These are phyloP conservation scores for Pseudocercospora ulei DNA, from an alignment of 2,329 filamentous ascomycete genomes.

Conservation along the genomic window DNA sequence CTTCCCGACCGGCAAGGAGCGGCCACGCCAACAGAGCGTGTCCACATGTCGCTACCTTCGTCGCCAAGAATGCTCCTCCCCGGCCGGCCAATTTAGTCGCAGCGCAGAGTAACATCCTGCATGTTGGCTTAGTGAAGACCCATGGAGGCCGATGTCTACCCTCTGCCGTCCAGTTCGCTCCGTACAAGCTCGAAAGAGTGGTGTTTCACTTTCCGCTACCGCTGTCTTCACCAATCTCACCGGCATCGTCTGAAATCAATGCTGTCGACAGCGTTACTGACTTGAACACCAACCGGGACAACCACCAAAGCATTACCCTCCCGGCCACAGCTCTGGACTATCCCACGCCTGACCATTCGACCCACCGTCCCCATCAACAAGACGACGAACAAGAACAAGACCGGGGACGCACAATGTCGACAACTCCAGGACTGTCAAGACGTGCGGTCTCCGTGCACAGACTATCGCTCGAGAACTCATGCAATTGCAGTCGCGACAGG, in stretches of 20 bases:
- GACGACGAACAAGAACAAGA: constrained; percentile 1
- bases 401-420: constrained; percentile 2
- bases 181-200: constrained; percentile 12
- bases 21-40: constrained; percentile 6
- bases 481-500: constrained; percentile 1
- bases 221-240: neutral
- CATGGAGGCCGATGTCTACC: constrained; percentile 13
- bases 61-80: constrained; percentile 2
- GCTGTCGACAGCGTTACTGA: neutral
- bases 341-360: constrained; percentile 1
- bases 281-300: neutral
- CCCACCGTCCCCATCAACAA: neutral
- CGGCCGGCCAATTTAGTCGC: constrained; percentile 6
- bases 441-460: constrained; percentile 1
- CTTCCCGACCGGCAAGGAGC: constrained; percentile 5
- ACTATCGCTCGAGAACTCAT: constrained; percentile 1
- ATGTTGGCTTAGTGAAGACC: constrained; percentile 14
- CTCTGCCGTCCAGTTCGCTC: constrained; percentile 10
- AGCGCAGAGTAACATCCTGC: constrained; percentile 6
- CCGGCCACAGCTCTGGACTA: constrained; percentile 1
- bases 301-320: constrained; percentile 2
- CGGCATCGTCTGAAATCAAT: neutral
- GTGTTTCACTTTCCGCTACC: constrained; percentile 15
- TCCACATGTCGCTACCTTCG: constrained; percentile 4
- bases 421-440: constrained; percentile 2